Evolutionary conservation across 2,329 filamentous ascomycete genomes (phyloP), one percentile per base, ranked within the genome.

Genomic region (Cryphonectria naterciae): DNA sequence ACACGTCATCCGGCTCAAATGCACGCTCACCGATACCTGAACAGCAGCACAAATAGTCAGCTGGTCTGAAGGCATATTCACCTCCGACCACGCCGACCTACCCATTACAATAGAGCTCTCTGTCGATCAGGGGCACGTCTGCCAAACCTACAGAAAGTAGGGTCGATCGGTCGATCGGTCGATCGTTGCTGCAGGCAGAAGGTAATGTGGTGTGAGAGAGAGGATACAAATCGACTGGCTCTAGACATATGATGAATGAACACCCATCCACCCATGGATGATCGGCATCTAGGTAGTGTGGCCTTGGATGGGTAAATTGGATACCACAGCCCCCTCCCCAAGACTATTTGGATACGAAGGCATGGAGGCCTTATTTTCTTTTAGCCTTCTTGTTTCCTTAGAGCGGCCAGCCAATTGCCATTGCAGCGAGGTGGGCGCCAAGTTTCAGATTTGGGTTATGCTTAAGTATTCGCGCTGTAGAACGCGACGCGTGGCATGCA

Each of bases 61-160:
- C 28, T 43, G 32, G 35, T 22, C 19, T 41, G 28, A 19, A 41
- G 52, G 28, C 19, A 39, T 28, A n/a, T 7, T 41, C 2, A 39
- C 28, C 32, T 49, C 65, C 65, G 65, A 67, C 52, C 65, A 67
- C 35, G 22, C 65, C 65, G 65, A 67, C 65, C 65, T 67, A 67
- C 65, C 65, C 37, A 61, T 39, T 58, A 37, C 49, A 39, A 43
- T 32, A 54, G 49, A 2, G 7, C n/a, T 39, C 22, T 58, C 4
- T 67, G 65, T 8, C 49, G 65, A 67, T 67, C 65, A 67, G 35
- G 65, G 35, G 41, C 17, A 43, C 35, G 17, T 43, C 25, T 19
- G 11, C 49, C 41, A 43, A 43, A 32, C 15, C n/a, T 32, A 58
- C n/a, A 35, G 10, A 54, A 56, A 11, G 19, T 46, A 17, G 22